Percentiles rank a stretch among this genome's conserved stretches.
Evolutionary conservation across 257 asterid genomes (phyloP).

Genomic region (Paulownia fortunei): DNA sequence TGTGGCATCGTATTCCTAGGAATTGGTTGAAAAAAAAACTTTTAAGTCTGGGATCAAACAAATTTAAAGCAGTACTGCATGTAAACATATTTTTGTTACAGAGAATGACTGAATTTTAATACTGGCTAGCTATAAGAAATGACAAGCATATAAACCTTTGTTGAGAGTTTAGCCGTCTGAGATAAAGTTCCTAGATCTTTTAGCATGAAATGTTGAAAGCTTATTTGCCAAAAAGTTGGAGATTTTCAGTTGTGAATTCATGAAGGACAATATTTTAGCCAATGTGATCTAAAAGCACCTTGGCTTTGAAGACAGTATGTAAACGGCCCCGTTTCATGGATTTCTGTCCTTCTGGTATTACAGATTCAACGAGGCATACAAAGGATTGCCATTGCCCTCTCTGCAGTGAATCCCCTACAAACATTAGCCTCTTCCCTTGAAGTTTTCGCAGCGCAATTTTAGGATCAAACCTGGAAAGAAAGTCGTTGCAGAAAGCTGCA

Average conservation of each 20-base stretch:
- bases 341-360: constrained; percentile 69
- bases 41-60: not conserved
- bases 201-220: too few relatives aligned
- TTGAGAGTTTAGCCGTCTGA: too few relatives aligned
- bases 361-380: constrained; percentile 77
- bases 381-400: constrained; percentile 95
- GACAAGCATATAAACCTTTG: too few relatives aligned
- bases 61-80: not conserved
- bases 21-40: not conserved
- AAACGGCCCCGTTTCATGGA: constrained; percentile 72
- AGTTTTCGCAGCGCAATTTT: constrained; percentile 59
- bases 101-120: not conserved
- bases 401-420: constrained; percentile 92
- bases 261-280: too few relatives aligned
- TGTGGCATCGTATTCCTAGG: constrained; percentile 78
- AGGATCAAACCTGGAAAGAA: constrained; percentile 70
- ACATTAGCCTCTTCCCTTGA: constrained; percentile 83
- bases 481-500: too few relatives aligned
- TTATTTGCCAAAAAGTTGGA: too few relatives aligned
- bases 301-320: constrained; percentile 61
- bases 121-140: too few relatives aligned
- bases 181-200: too few relatives aligned
- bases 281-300: constrained; percentile 41
- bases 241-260: too few relatives aligned
- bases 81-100: not conserved